Percentiles rank a stretch among this genome's conserved stretches.
Conservation (phyloP, 1,139 yeast species). For the Suhomyces maxii region DNA sequence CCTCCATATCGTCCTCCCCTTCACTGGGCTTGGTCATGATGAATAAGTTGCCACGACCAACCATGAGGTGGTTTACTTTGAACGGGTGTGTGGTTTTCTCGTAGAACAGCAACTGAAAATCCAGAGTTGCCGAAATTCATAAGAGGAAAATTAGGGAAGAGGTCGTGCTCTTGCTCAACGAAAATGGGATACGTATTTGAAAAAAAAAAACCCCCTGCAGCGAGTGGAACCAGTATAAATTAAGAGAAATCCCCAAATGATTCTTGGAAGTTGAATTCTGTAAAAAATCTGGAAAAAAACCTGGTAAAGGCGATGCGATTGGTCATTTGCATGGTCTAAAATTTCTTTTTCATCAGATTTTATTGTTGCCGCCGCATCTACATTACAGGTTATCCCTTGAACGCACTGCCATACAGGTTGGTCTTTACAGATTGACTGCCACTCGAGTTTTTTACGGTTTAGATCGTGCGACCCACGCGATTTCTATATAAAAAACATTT, state of each 20-base stretch:
- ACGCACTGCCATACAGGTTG: conserved; percentile 1
- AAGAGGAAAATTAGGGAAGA: neutral
- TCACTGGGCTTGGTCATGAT: neutral
- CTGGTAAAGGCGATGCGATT: conserved; percentile 14
- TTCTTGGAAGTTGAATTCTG: conserved; percentile 6
- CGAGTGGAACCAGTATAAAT: conserved; percentile 13
- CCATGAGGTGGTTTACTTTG: neutral
- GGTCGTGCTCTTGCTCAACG: conserved; percentile 17
- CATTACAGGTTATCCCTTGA: conserved; percentile 4
- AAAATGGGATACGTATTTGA: neutral
- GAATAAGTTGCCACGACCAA: neutral
- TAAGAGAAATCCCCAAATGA: conserved; percentile 11
- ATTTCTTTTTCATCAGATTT: conserved; percentile 7
- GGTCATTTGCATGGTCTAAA: conserved; percentile 12
- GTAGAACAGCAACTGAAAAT: neutral
- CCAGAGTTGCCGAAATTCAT: neutral
- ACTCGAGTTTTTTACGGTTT: conserved; percentile 7
- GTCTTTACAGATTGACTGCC: conserved; percentile 1
- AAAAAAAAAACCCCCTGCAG: neutral
- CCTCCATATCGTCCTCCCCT: neutral
- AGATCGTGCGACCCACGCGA: conserved; percentile 10
- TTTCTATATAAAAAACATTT: conserved; percentile 15
- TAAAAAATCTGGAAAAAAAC: conserved; percentile 14
- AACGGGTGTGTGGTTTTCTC: neutral
- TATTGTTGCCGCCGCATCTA: conserved; percentile 5